Percentiles rank a stretch among this genome's conserved stretches.
Evolutionary conservation across 2,329 filamentous ascomycete species (phyloP).

Genomic region (Aspergillaceae sp.): DNA sequence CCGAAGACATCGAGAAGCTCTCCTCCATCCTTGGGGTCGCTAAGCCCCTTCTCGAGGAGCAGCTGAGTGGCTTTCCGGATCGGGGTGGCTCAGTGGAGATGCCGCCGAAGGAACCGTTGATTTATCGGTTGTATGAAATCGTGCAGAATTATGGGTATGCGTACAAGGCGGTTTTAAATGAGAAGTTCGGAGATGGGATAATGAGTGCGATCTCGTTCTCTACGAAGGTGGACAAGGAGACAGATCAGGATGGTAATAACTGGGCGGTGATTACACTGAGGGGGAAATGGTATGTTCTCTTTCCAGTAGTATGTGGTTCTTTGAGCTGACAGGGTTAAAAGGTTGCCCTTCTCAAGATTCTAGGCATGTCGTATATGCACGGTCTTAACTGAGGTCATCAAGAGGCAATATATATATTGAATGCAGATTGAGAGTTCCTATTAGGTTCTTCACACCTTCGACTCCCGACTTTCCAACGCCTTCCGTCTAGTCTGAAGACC

Average conservation of each 20-base stretch:
- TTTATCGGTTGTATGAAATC: constrained; percentile 88
- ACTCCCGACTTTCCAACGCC: constrained; percentile 18
- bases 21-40: constrained; percentile 56
- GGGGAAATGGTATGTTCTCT: constrained; percentile 64
- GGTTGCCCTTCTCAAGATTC: constrained; percentile 42
- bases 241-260: constrained; percentile 66
- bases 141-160: constrained; percentile 96
- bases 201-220: constrained; percentile 94
- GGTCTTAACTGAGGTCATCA: too few species aligned
- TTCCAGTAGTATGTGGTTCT: background rate
- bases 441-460: constrained; percentile 12
- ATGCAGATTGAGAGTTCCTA: too few species aligned
- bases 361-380: constrained; percentile 10
- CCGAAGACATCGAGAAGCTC: constrained; percentile 61
- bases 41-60: constrained; percentile 47
- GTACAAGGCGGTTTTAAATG: constrained; percentile 89
- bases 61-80: constrained; percentile 68
- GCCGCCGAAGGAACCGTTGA: constrained; percentile 75
- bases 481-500: constrained; percentile 18
- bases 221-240: constrained; percentile 89
- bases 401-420: too few species aligned
- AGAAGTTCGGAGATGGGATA: constrained; percentile 90
- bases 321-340: constrained; percentile 13
- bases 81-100: constrained; percentile 70
- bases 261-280: constrained; percentile 80